These are phyloP conservation scores for Blastobotrys arbuscula DNA, from an alignment of 1,139 yeast species.

Conservation along the genomic window DNA sequence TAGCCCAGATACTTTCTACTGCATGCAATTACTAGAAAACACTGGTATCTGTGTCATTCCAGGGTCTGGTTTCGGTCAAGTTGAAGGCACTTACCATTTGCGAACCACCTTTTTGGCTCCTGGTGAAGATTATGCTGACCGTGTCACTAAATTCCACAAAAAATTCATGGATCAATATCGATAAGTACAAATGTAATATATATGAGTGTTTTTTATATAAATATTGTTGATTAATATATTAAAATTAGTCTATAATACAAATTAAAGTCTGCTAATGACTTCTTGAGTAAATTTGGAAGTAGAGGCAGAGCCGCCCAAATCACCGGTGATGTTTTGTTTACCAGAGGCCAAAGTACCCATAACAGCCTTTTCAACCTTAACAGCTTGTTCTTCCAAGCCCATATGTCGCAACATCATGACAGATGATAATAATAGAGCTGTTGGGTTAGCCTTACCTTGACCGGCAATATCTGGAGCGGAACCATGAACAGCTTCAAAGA, in stretches of 20 bases:
- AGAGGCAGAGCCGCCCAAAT: slow-evolving; percentile 87
- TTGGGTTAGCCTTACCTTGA: slow-evolving; percentile 97
- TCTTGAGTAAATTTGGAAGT: slow-evolving; percentile 85
- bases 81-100: slow-evolving; percentile 78
- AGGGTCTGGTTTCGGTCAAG: slow-evolving; percentile 96
- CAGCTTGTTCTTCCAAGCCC: slow-evolving; percentile 78
- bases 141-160: slow-evolving; percentile 72
- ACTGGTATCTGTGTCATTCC: slow-evolving; percentile 99
- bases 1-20: slow-evolving; percentile 77
- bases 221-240: background rate
- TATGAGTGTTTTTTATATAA: background rate
- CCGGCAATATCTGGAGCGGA: slow-evolving; percentile 99
- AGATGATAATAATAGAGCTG: slow-evolving; percentile 90
- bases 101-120: slow-evolving; percentile 97
- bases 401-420: slow-evolving; percentile 99
- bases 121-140: slow-evolving; percentile 78
- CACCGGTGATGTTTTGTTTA: slow-evolving; percentile 90
- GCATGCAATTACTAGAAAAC: slow-evolving; percentile 68
- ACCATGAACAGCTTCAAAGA: slow-evolving; percentile 99
- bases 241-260: slow-evolving; percentile 2
- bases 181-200: slow-evolving; percentile 7
- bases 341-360: slow-evolving; percentile 92
- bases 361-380: slow-evolving; percentile 81
- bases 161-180: slow-evolving; percentile 58
- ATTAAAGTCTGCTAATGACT: slow-evolving; percentile 51